Base-by-base conservation (phyloP, 345 rosid species). In the Psidium friedrichsthalianum region DNA sequence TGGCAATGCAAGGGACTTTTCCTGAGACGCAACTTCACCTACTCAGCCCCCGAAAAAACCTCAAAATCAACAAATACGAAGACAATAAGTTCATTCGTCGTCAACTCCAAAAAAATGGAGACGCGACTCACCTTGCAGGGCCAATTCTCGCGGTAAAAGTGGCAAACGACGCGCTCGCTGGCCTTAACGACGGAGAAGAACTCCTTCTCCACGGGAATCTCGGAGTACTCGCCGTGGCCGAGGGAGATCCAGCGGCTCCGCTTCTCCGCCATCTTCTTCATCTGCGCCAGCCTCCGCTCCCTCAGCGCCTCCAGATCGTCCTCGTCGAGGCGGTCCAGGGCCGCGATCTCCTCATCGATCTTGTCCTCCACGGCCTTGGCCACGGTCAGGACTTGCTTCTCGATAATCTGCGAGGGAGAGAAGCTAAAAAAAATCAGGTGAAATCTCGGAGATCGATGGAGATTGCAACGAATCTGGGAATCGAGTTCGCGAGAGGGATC, bases 191-290 rank as follows among this genome's bases (percentile, higher is more conserved):
- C 86, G 51, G 97, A 83, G 91, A 97, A 95, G 91, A 97, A 95
- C 55, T 97, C 99, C 85, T 96, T 96, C 92, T 97, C 99, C 12
- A 88, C 87, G 22, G 89, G 92, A 83, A 97, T 97, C 90, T 96
- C 99, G 8, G 98, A 58, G 90, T 95, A 97, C 51, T 96, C 99
- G 14, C 99, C 95, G 56, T 97, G 99, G 80, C 99, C 99, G 21
- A 93, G 95, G n/a, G 96, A 92, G 90, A 96, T 91, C 99, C 99
- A 97, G 85, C 97, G 98, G 90, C 90, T 94, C 85, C 92, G 91
- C 91, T 94, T 96, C 96, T 96, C 98, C 6, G 97, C 98, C 98
- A 96, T 93, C 88, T 92, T 93, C 94, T 96, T 97, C 99, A 96
- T 96, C 92, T 97, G 98, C 86, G 88, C 92, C 53, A 98, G 83